Percentiles rank a stretch among this genome's conserved stretches.
Conservation (phyloP, 306 rosid genomes). For the Psophocarpus tetragonolobus region DNA sequence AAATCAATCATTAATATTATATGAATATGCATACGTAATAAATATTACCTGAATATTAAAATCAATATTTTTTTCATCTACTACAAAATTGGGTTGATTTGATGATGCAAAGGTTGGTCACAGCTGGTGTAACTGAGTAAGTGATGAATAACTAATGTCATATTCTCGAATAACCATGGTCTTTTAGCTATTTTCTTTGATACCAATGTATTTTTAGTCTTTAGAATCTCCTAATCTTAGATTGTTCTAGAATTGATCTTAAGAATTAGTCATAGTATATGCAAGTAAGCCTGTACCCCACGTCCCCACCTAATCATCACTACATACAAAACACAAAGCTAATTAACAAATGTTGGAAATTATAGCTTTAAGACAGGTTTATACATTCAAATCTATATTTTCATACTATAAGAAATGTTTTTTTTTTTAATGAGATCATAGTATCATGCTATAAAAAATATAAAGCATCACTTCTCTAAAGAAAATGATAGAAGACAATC, state of each 20-base stretch:
- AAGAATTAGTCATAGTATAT: neutral
- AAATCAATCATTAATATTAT: neutral
- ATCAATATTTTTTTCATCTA: neutral
- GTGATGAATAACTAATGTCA: neutral
- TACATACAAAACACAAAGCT: neutral
- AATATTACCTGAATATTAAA: neutral
- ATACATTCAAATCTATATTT: neutral
- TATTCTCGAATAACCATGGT: neutral
- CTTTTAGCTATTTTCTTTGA: neutral
- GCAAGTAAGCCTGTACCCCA: neutral
- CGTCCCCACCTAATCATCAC: neutral
- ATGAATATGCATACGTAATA: neutral
- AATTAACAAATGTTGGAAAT: neutral
- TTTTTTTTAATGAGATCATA: too few relatives aligned
- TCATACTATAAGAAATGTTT: neutral
- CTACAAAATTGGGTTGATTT: neutral
- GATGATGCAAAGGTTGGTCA: neutral
- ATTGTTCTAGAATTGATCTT: neutral
- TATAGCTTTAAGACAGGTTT: neutral
- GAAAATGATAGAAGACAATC: neutral
- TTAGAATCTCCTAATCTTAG: neutral
- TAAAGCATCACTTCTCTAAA: neutral
- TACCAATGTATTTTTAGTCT: neutral
- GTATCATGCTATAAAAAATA: neutral
- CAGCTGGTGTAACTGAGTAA: too few relatives aligned